phyloP scores from a whole-genome alignment of 164 flowering plant species.

The Umbellularia californica region DNA sequence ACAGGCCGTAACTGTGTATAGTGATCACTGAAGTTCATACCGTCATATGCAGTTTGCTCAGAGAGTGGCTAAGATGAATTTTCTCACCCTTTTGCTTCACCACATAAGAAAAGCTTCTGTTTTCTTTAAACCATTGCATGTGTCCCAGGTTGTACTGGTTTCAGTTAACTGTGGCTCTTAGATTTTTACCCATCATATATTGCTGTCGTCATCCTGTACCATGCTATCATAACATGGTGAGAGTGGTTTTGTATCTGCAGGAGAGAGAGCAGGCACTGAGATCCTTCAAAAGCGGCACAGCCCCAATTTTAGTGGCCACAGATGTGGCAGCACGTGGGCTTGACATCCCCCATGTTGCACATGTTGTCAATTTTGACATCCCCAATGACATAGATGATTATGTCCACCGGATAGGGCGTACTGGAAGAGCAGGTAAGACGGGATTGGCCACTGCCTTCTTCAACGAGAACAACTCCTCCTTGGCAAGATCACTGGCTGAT shows the following conservation, averaged over 20 bases:
- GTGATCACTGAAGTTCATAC: too few relatives aligned
- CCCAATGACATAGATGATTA: slow-evolving; percentile 82
- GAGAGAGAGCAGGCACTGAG: slow-evolving; percentile 69
- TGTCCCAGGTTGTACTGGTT: too few relatives aligned
- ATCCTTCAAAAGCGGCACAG: slow-evolving; percentile 60
- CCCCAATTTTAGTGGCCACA: slow-evolving; percentile 73
- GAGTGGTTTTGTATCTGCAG: slow-evolving; percentile 23
- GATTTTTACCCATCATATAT: too few relatives aligned
- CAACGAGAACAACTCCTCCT: slow-evolving; percentile 48
- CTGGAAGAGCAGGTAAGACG: slow-evolving; percentile 66
- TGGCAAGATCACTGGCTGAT: slow-evolving; percentile 56
- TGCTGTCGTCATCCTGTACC: too few relatives aligned
- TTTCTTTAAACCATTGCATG: too few relatives aligned
- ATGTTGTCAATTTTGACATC: slow-evolving; percentile 74
- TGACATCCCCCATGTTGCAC: slow-evolving; percentile 75
- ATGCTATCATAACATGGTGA: too few relatives aligned
- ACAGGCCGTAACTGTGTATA: too few relatives aligned
- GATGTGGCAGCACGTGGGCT: slow-evolving; percentile 88
- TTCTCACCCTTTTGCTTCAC: too few relatives aligned
- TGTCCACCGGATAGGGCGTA: slow-evolving; percentile 69
- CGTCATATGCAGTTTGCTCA: too few relatives aligned
- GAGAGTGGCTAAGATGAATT: too few relatives aligned
- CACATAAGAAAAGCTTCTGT: too few relatives aligned
- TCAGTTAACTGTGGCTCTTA: too few relatives aligned
- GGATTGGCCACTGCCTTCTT: slow-evolving; percentile 79